Percentiles rank a stretch among this genome's conserved stretches.
phyloP scores from a whole-genome alignment of 2,329 filamentous ascomycete genomes.

The Aureobasidium mangrovei region DNA sequence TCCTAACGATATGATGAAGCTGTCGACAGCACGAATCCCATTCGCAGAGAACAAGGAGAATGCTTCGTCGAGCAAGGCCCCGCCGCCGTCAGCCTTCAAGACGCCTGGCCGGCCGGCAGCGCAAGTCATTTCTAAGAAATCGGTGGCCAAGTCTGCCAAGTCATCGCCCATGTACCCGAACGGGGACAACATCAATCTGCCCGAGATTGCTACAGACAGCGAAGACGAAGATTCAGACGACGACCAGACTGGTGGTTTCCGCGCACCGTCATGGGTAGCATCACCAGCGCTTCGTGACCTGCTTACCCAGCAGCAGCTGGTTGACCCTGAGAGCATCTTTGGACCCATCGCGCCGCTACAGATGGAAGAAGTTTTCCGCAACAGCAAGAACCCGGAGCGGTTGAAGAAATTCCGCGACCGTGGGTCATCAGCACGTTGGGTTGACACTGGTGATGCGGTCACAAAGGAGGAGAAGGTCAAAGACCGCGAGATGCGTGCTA shows the following conservation, averaged over 20 bases:
- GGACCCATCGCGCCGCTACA: slow-evolving; percentile 79
- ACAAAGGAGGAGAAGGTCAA: slow-evolving; percentile 80
- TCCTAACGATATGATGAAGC: slow-evolving; percentile 76
- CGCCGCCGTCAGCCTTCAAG: slow-evolving; percentile 42
- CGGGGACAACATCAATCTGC: slow-evolving; percentile 82
- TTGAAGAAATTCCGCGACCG: slow-evolving; percentile 82
- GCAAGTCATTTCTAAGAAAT: slow-evolving; percentile 23
- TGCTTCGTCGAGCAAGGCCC: slow-evolving; percentile 25
- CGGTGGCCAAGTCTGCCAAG: slow-evolving; percentile 51
- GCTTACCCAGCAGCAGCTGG: slow-evolving; percentile 70
- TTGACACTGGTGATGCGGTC: slow-evolving; percentile 60
- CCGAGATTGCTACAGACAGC: slow-evolving; percentile 91
- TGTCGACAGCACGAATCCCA: slow-evolving; percentile 79
- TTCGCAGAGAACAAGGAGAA: slow-evolving; percentile 63
- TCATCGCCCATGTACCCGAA: slow-evolving; percentile 81
- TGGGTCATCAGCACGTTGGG: slow-evolving; percentile 94
- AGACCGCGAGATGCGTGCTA: slow-evolving; percentile 70
- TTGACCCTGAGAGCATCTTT: slow-evolving; percentile 80
- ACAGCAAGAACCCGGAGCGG: slow-evolving; percentile 64
- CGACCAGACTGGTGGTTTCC: slow-evolving; percentile 41
- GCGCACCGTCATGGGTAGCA: slow-evolving; percentile 76
- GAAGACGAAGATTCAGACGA: slow-evolving; percentile 66
- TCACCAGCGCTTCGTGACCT: slow-evolving; percentile 71
- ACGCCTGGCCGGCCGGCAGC: slow-evolving; percentile 54
- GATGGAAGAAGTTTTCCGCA: slow-evolving; percentile 91